phyloP scores from a whole-genome alignment of 2,329 filamentous ascomycete genomes.

The Furcasterigmium furcatum region DNA sequence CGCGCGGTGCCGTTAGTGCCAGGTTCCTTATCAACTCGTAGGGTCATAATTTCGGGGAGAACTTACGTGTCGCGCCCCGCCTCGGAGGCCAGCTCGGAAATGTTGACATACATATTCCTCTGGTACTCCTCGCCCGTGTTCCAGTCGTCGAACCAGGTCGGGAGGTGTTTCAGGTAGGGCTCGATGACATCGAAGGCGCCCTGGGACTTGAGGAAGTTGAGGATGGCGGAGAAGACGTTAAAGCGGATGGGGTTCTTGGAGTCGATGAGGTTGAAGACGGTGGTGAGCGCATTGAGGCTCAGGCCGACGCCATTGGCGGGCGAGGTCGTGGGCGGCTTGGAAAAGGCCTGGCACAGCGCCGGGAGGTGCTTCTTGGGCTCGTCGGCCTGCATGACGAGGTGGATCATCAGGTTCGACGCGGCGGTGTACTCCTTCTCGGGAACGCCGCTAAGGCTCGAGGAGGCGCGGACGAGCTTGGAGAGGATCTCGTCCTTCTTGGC shows the following conservation, averaged over 20 bases:
- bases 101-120: conserved; percentile 78
- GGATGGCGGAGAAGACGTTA: conserved; percentile 85
- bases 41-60: neutral
- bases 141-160: conserved; percentile 81
- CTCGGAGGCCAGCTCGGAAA: conserved; percentile 77
- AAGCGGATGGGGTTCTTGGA: conserved; percentile 76
- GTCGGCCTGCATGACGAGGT: conserved; percentile 83
- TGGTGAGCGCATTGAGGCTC: conserved; percentile 86
- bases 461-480: conserved; percentile 83
- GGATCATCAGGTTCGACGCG: conserved; percentile 94
- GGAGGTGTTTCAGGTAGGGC: conserved; percentile 78
- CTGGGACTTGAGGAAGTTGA: conserved; percentile 75
- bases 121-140: conserved; percentile 76
- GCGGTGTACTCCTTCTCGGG: conserved; percentile 97
- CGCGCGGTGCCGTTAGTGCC: neutral
- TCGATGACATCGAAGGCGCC: conserved; percentile 80
- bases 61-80: conserved; percentile 73
- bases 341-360: conserved; percentile 84
- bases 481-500: conserved; percentile 74
- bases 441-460: conserved; percentile 72
- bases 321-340: conserved; percentile 81
- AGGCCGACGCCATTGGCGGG: conserved; percentile 81
- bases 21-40: too few relatives aligned
- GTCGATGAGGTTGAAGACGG: conserved; percentile 91
- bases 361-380: conserved; percentile 84